A percentile compares a stretch with the other conserved stretches of the same genome.
phyloP scores from a whole-genome alignment of 2,329 filamentous ascomycete species.

The Trichoderma atrobrunneum region DNA sequence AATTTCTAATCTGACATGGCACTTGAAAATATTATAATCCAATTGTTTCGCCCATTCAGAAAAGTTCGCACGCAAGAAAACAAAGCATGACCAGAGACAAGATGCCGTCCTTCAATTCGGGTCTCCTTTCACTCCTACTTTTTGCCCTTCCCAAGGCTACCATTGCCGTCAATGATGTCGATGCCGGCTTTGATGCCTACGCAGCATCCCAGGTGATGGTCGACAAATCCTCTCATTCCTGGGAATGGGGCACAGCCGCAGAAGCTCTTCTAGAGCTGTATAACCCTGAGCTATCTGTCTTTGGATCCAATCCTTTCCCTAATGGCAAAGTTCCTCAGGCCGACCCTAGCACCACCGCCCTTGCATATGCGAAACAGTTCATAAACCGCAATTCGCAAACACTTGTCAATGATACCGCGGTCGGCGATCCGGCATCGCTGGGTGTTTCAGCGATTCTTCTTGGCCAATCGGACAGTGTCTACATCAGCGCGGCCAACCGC shows the following conservation, averaged over 20 bases:
- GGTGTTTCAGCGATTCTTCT: slow-evolving; percentile 21
- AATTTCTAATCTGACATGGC: neutral
- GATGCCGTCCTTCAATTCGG: neutral
- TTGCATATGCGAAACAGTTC: slow-evolving; percentile 17
- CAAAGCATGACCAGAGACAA: neutral
- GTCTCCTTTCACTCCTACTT: neutral
- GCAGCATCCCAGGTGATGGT: slow-evolving; percentile 18
- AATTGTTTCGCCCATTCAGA: neutral
- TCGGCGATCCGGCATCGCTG: slow-evolving; percentile 21
- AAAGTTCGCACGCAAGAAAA: neutral
- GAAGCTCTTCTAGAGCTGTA: slow-evolving; percentile 21
- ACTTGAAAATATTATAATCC: neutral
- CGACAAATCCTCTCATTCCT: slow-evolving; percentile 14
- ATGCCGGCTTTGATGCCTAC: slow-evolving; percentile 20
- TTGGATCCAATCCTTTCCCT: slow-evolving; percentile 19
- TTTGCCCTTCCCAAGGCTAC: neutral
- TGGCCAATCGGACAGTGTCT: slow-evolving; percentile 19
- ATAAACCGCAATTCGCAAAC: slow-evolving; percentile 20
- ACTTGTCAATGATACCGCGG: slow-evolving; percentile 15
- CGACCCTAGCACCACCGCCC: neutral
- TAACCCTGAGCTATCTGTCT: slow-evolving; percentile 21
- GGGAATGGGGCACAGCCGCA: slow-evolving; percentile 23
- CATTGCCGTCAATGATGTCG: slow-evolving; percentile 4
- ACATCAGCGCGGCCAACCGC: slow-evolving; percentile 17
- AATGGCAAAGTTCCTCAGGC: slow-evolving; percentile 17